A percentile compares a stretch with the other conserved stretches of the same genome.
phyloP scores from a whole-genome alignment of 257 asterid species.

The Eucommia ulmoides region DNA sequence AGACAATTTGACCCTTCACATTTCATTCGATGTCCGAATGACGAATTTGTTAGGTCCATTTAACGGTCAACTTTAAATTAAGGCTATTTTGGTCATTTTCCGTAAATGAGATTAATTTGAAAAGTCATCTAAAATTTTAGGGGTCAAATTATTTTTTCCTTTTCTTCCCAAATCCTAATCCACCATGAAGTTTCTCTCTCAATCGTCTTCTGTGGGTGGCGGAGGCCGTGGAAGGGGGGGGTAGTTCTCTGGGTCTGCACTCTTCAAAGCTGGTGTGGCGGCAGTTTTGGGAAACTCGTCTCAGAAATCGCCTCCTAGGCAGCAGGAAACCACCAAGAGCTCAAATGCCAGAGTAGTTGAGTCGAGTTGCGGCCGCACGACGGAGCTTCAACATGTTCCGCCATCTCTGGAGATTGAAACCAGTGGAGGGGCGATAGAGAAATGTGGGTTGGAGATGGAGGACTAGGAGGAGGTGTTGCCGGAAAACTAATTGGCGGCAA shows the following conservation, averaged over 20 bases:
- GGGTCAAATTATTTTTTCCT: no score
- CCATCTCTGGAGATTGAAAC: conserved; percentile 37
- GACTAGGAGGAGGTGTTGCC: conserved; percentile 36
- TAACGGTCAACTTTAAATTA: no score
- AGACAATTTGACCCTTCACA: no score
- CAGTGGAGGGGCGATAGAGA: conserved; percentile 28
- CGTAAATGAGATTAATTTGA: no score
- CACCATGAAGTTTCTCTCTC: no score
- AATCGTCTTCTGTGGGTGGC: conserved; percentile 64
- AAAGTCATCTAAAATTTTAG: no score
- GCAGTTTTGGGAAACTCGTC: conserved; percentile 64
- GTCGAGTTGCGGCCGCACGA: conserved; percentile 7
- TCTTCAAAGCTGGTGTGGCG: conserved; percentile 72
- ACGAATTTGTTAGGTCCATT: no score
- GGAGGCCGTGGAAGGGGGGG: conserved; percentile 33
- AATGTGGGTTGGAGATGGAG: conserved; percentile 37
- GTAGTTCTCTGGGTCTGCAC: conserved; percentile 47
- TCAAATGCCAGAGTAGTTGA: conserved; percentile 51
- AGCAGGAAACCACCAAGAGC: conserved; percentile 67
- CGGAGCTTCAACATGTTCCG: conserved; percentile 39
- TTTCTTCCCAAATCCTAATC: no score
- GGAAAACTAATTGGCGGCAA: conserved; percentile 24
- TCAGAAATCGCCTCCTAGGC: conserved; percentile 41
- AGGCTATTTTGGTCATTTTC: no score
- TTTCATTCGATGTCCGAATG: no score